phyloP scores from a whole-genome alignment of 495 filamentous ascomycete genomes.

The Neurospora sublineolata region DNA sequence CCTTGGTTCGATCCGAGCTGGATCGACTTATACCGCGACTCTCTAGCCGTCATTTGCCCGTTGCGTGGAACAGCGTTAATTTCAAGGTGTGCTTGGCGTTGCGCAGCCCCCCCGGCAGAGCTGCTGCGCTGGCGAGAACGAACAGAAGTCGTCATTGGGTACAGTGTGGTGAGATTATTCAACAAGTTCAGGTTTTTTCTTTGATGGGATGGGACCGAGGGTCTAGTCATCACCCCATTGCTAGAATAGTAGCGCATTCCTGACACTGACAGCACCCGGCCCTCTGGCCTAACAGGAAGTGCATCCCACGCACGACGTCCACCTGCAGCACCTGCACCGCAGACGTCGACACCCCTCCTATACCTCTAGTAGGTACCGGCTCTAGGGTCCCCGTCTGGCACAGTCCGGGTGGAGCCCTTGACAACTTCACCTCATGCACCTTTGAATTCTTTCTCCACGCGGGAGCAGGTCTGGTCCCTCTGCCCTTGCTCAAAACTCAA shows the following conservation, averaged over 20 bases:
- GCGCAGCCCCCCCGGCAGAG: not conserved
- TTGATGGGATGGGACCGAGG: not conserved
- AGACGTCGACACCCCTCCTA: not conserved
- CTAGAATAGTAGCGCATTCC: not conserved
- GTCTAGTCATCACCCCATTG: not conserved
- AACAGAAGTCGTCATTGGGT: not conserved
- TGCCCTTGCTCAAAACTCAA: not conserved
- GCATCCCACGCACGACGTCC: not conserved
- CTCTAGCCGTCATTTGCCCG: not conserved
- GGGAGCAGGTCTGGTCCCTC: not conserved
- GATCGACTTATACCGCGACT: not conserved
- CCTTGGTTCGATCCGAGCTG: not conserved
- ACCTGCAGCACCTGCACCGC: not conserved
- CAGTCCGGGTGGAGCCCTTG: not conserved
- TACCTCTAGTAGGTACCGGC: no score
- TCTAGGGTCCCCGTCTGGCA: not conserved
- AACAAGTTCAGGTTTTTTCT: not conserved
- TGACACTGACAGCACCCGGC: not conserved
- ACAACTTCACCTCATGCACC: not conserved
- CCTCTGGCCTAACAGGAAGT: not conserved
- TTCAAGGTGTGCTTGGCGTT: not conserved
- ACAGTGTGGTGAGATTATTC: not conserved
- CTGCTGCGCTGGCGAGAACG: not conserved
- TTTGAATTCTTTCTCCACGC: not conserved
- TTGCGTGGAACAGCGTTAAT: not conserved